Conservation (phyloP, 345 rosid species). For the Laguncularia racemosa region DNA sequence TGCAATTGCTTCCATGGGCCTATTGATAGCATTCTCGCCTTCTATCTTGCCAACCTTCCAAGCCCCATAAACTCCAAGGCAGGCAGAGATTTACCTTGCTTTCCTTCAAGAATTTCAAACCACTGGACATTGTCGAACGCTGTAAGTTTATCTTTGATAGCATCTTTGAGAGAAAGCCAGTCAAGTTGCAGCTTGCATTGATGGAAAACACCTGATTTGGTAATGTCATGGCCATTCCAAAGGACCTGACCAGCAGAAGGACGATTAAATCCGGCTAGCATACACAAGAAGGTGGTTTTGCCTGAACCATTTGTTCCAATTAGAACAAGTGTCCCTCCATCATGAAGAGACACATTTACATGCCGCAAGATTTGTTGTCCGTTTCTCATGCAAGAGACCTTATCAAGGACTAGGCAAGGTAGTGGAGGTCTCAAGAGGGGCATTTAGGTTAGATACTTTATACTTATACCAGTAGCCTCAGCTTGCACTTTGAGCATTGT, state of each 20-base stretch:
- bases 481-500: too few relatives aligned
- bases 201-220: constrained; percentile 65
- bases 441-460: constrained; percentile 29
- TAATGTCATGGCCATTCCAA: constrained; percentile 85
- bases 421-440: constrained; percentile 47
- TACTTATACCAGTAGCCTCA: neutral
- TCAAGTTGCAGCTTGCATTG: constrained; percentile 91
- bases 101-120: constrained; percentile 79
- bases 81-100: constrained; percentile 63
- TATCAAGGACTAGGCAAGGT: constrained; percentile 70
- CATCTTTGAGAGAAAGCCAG: constrained; percentile 86
- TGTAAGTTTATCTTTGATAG: constrained; percentile 53
- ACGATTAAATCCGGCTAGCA: constrained; percentile 77
- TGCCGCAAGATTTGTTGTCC: constrained; percentile 73
- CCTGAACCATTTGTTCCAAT: constrained; percentile 77
- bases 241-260: constrained; percentile 88
- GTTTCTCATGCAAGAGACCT: constrained; percentile 94
- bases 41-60: constrained; percentile 66
- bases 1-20: constrained; percentile 89
- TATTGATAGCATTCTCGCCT: constrained; percentile 80
- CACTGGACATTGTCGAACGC: constrained; percentile 78
- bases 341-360: constrained; percentile 64
- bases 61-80: constrained; percentile 89
- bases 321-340: constrained; percentile 79
- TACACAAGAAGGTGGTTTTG: constrained; percentile 72